phyloP scores from a whole-genome alignment of 371 early-diverging fungal species.

The Dichotomocladium elegans region DNA sequence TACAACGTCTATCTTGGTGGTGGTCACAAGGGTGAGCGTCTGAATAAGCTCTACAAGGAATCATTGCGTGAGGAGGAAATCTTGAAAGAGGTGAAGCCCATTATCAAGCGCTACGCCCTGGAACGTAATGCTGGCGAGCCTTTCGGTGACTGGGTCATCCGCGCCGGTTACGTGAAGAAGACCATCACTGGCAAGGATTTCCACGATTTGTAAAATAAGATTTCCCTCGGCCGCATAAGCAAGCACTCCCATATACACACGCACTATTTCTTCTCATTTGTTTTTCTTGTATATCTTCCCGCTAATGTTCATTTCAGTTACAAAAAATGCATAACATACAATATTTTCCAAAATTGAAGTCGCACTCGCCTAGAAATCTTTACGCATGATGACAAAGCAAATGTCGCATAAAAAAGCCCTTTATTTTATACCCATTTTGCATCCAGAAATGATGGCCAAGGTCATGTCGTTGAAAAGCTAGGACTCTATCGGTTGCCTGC shows the following conservation, averaged over 20 bases:
- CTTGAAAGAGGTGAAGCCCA: conserved; percentile 65
- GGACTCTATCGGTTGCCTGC: no score
- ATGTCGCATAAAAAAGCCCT: no score
- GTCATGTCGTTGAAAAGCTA: no score
- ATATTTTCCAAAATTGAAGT: no score
- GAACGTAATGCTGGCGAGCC: conserved; percentile 73
- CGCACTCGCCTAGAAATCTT: background rate
- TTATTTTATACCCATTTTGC: no score
- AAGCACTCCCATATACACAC: background rate
- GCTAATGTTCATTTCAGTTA: no score
- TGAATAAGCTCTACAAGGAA: conserved; percentile 89
- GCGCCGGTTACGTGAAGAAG: conserved; percentile 82
- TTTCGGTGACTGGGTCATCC: conserved; percentile 93
- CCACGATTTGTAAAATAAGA: conserved; percentile 53
- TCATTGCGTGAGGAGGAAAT: conserved; percentile 85
- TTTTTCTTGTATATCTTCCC: no score
- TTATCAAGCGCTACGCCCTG: conserved; percentile 76
- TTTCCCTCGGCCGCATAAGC: background rate
- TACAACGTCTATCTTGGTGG: conserved; percentile 96
- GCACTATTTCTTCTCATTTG: no score
- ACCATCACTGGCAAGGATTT: conserved; percentile 75
- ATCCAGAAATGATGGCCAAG: no score
- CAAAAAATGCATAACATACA: no score
- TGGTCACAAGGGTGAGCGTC: conserved; percentile 78
- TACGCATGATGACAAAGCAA: background rate